Conservation (phyloP, 106 monocot genomes). For the Hemerocallis citrina region DNA sequence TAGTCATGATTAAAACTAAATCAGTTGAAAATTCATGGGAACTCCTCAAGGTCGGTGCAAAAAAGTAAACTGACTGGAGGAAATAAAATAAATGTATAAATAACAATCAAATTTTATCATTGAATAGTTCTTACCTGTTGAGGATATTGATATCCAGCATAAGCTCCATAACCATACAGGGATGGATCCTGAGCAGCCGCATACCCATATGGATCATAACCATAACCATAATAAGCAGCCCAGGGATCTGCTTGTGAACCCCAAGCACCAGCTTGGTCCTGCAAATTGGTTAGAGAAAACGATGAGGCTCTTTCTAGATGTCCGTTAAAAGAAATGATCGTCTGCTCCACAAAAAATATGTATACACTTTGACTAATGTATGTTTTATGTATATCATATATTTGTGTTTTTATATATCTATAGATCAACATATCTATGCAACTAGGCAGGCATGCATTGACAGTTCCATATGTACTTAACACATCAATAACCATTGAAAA, state of each 20-base stretch:
- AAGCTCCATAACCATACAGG: conserved; percentile 78
- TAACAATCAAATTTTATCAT: no score
- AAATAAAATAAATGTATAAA: no score
- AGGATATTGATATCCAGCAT: conserved; percentile 66
- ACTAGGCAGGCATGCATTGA: no score
- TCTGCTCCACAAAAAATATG: not conserved
- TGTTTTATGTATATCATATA: no score
- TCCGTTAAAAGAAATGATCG: not conserved
- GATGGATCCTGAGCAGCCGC: conserved; percentile 77
- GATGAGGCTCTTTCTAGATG: not conserved
- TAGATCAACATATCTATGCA: no score
- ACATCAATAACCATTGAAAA: no score
- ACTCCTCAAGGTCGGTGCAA: no score
- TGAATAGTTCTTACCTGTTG: conserved; percentile 55
- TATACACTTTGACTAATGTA: no score
- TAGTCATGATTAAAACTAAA: no score
- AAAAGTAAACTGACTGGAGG: not conserved
- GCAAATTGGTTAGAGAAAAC: conserved; percentile 6
- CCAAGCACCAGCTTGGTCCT: conserved; percentile 62
- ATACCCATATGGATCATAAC: conserved; percentile 92
- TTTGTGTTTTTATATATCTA: no score
- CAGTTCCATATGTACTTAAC: no score
- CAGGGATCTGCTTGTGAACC: conserved; percentile 81
- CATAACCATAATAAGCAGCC: conserved; percentile 86
- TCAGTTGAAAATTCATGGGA: no score